Percentiles rank a stretch among this genome's conserved stretches.
Conservation (phyloP, 1,139 yeast species). For the Wickerhamomyces sp. region DNA sequence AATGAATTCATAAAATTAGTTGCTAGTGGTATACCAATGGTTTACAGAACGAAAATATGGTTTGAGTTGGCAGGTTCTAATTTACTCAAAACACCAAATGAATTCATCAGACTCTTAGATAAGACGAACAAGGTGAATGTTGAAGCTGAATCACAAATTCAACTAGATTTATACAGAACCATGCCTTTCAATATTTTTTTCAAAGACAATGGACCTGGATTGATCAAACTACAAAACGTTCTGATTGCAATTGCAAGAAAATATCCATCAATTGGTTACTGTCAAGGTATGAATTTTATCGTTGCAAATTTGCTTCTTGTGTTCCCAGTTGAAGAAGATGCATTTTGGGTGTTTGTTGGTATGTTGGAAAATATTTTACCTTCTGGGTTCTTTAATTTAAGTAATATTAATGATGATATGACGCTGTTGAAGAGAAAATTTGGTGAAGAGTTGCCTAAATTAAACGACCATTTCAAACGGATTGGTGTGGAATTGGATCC, state of each 20-base stretch:
- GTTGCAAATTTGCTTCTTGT: conserved; percentile 48
- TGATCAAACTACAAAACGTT: conserved; percentile 41
- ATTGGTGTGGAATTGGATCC: conserved; percentile 44
- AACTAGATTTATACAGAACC: conserved; percentile 51
- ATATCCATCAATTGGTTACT: conserved; percentile 48
- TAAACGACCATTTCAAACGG: conserved; percentile 30
- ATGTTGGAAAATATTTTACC: conserved; percentile 51
- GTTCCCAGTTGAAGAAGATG: conserved; percentile 46
- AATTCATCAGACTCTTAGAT: conserved; percentile 31
- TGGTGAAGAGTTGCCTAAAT: conserved; percentile 32
- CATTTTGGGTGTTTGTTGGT: conserved; percentile 52
- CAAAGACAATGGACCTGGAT: conserved; percentile 51
- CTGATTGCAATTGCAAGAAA: conserved; percentile 49
- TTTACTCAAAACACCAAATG: conserved; percentile 43
- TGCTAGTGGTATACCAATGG: conserved; percentile 42
- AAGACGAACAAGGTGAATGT: conserved; percentile 22
- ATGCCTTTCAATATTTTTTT: conserved; percentile 53
- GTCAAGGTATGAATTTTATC: conserved; percentile 62
- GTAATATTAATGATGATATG: conserved; percentile 39
- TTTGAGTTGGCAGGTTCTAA: conserved; percentile 50
- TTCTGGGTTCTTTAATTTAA: conserved; percentile 36
- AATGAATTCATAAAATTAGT: conserved; percentile 35
- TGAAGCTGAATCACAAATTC: conserved; percentile 45
- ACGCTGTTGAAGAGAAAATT: conserved; percentile 25
- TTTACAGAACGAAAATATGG: conserved; percentile 47